Evolutionary conservation across 2,329 filamentous ascomycete species (phyloP), one percentile per base, ranked within the genome.

Genomic region (Epichloe aotearoae): DNA sequence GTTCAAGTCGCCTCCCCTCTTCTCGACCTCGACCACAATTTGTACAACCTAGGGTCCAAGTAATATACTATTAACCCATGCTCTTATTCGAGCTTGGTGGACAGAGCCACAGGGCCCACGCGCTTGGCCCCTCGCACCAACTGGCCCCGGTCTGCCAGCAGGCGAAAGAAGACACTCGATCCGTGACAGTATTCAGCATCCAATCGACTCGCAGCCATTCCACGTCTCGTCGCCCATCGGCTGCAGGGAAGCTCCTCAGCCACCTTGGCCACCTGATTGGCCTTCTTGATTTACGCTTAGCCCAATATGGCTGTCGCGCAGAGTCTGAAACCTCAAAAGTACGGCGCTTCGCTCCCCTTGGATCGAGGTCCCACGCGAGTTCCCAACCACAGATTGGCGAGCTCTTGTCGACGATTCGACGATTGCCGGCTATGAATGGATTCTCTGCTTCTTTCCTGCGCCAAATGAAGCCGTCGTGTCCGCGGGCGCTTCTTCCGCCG

Each of bases 231-330:
- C 58, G 56, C 52, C 50, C 57, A 56, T 59, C 59, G 61, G 61
- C 55, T 54, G 58, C 53, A 56, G 55, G 57, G 57, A 41, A 58
- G 61, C 54, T 60, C 58, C 17, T 61, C 59, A 58, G 50, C 54
- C 47, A n/a, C 58, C 17, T 61, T 59, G 57, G 50, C 54, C 47
- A n/a, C 45, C 34, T 66, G 60, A 68, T 69, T 69, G 66, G 67
- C 36, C 50, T 46, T 53, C 51, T 55, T 53, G 55, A 57, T 46
- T 58, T 60, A 54, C 58, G 59, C 58, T 61, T 61, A 61, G 61
- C 57, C 64, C 64, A 62, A 62, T 59, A 61, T 62, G 59, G 58
- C 48, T 54, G 55, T 49, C 19, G 36, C 17, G 33, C 34, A 37
- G 39, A 19, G 12, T 30, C 53, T 64, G 61, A 61, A 63, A 63